Conservation (phyloP, 805 yeast genomes). For the Metschnikowia reukaufii region DNA sequence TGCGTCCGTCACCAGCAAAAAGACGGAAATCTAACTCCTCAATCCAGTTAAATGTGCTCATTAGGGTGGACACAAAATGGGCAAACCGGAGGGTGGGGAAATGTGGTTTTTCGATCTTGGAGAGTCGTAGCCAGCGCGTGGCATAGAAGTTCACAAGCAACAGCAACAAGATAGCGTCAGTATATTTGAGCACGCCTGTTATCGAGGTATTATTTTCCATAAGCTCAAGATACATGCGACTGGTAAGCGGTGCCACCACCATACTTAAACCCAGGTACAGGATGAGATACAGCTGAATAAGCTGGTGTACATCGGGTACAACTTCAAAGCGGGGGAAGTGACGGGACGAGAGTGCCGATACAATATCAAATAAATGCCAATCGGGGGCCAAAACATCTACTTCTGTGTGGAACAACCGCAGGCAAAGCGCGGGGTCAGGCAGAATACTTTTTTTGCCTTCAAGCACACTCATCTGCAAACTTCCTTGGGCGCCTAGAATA, state of each 20-base stretch:
- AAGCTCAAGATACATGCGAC: slow-evolving; percentile 10
- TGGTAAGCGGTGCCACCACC: slow-evolving; percentile 9
- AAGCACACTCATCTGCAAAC: slow-evolving; percentile 9
- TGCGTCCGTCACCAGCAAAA: slow-evolving; percentile 8
- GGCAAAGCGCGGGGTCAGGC: slow-evolving; percentile 13
- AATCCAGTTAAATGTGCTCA: slow-evolving; percentile 17
- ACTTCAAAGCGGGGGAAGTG: slow-evolving; percentile 16
- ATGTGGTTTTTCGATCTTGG: slow-evolving; percentile 16
- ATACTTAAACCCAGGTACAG: slow-evolving; percentile 14
- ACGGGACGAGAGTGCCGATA: slow-evolving; percentile 5
- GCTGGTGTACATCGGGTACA: slow-evolving; percentile 9
- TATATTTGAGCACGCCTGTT: slow-evolving; percentile 8
- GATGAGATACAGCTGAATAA: slow-evolving; percentile 15
- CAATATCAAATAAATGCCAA: slow-evolving; percentile 8
- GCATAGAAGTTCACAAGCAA: slow-evolving; percentile 12
- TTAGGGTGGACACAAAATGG: slow-evolving; percentile 15
- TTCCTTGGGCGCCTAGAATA: slow-evolving; percentile 8
- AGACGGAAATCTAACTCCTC: slow-evolving; percentile 14
- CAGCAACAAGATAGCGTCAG: slow-evolving; percentile 10
- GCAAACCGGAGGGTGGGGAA: slow-evolving; percentile 20
- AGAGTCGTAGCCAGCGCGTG: slow-evolving; percentile 17
- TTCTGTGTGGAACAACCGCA: slow-evolving; percentile 5
- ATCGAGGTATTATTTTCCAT: slow-evolving; percentile 8
- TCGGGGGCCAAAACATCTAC: slow-evolving; percentile 1
- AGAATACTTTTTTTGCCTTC: slow-evolving; percentile 10